Conservation (phyloP, 257 asterid genomes). For the Ajuga chamaepitys region DNA sequence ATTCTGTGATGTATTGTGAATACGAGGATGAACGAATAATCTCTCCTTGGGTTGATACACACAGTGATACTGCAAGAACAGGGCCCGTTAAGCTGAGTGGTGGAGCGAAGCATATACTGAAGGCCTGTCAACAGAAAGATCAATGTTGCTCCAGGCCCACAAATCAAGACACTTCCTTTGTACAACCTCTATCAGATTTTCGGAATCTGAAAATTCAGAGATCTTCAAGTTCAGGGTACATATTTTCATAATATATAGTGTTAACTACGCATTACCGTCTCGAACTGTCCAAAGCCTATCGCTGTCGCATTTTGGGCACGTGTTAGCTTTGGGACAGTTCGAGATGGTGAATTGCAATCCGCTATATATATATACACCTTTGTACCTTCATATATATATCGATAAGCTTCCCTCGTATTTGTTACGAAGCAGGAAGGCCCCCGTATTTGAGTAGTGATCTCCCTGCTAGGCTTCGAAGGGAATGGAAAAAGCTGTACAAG, state of each 20-base stretch:
- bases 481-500: neutral
- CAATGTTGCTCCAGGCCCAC: slow-evolving; percentile 19
- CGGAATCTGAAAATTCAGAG: slow-evolving; percentile 25
- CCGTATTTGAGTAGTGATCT: slow-evolving; percentile 1
- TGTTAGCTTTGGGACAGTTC: no score
- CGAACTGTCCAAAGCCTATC: no score
- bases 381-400: neutral
- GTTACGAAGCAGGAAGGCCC: slow-evolving; percentile 8
- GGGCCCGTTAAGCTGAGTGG: slow-evolving; percentile 35
- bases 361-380: no score
- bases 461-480: neutral
- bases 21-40: slow-evolving; percentile 6
- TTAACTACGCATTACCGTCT: no score
- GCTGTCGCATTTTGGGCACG: no score
- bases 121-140: slow-evolving; percentile 29
- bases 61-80: slow-evolving; percentile 19
- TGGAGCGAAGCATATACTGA: slow-evolving; percentile 38
- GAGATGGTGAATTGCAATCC: no score
- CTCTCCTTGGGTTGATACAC: slow-evolving; percentile 9
- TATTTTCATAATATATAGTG: neutral
- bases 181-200: slow-evolving; percentile 17
- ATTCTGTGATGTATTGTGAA: slow-evolving; percentile 14
- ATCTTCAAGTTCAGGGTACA: slow-evolving; percentile 25
- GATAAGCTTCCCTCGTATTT: neutral
- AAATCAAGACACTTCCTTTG: slow-evolving; percentile 24